A percentile compares a stretch with the other conserved stretches of the same genome.
Conservation (phyloP, 2,329 filamentous ascomycete genomes). For the Botryotinia narcissicola region DNA sequence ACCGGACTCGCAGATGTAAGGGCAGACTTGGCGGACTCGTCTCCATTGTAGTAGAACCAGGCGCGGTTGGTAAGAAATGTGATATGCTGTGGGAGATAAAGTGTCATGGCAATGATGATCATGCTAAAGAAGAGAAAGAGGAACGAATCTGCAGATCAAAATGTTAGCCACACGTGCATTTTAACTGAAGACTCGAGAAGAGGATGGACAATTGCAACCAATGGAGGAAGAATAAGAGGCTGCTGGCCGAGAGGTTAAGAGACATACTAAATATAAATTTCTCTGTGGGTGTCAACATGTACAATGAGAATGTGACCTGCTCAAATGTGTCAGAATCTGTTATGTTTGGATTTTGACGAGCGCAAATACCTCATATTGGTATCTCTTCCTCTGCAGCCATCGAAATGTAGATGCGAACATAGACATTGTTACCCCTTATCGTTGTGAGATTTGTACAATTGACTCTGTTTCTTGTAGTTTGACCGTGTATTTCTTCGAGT, state of each 20-base stretch:
- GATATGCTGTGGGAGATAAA: constrained; percentile 93
- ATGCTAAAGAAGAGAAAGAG: constrained; percentile 87
- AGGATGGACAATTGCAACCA: not conserved
- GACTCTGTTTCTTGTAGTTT: not conserved
- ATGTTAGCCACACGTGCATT: constrained; percentile 8
- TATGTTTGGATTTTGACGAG: not conserved
- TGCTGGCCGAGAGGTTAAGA: not conserved
- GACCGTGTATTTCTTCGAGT: not conserved
- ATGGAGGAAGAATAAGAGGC: not conserved
- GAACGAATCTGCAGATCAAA: constrained; percentile 67
- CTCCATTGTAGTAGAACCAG: constrained; percentile 93
- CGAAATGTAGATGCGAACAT: constrained; percentile 54
- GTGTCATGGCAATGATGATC: constrained; percentile 78
- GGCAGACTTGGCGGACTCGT: constrained; percentile 50
- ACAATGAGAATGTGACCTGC: constrained; percentile 92
- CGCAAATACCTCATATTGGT: constrained; percentile 73
- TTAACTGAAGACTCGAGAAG: not conserved
- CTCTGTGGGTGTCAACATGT: constrained; percentile 96
- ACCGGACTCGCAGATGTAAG: constrained; percentile 30
- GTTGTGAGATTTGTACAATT: constrained; percentile 1
- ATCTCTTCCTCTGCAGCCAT: constrained; percentile 92
- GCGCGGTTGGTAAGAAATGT: constrained; percentile 77
- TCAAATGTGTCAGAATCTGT: constrained; percentile 65
- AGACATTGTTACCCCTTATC: constrained; percentile 32
- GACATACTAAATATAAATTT: constrained; percentile 93